These are phyloP conservation scores for Acanthamoeba triangularis DNA, from an alignment of 208 protist species.

Conservation along the genomic window DNA sequence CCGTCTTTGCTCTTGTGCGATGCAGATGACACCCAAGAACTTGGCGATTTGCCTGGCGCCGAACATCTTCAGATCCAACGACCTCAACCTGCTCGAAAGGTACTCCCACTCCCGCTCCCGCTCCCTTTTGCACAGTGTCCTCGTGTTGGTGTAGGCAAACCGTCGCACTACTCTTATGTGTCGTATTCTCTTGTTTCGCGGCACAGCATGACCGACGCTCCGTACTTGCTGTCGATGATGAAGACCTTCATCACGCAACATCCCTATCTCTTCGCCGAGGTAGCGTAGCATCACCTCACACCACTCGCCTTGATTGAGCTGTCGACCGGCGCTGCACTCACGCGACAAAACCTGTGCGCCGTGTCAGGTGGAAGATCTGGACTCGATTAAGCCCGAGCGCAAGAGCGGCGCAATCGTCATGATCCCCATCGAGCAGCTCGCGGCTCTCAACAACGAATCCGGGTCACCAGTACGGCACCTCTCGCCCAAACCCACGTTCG, in stretches of 20 bases:
- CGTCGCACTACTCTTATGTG: no score
- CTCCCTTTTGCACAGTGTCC: background rate
- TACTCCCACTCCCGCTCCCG: background rate
- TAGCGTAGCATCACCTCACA: background rate
- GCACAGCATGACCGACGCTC: slow-evolving; percentile 32
- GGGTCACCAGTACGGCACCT: background rate
- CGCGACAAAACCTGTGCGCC: background rate
- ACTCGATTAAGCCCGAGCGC: background rate
- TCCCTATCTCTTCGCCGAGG: background rate
- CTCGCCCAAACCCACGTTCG: background rate
- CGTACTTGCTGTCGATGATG: slow-evolving; percentile 28
- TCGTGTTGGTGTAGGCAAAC: background rate
- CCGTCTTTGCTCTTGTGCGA: background rate
- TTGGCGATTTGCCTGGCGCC: slow-evolving; percentile 14
- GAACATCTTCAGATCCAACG: slow-evolving; percentile 21
- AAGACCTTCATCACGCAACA: slow-evolving; percentile 44
- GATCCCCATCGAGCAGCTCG: background rate
- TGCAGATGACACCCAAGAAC: slow-evolving; percentile 35
- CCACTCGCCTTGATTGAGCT: background rate
- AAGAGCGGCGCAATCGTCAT: background rate
- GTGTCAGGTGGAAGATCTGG: background rate
- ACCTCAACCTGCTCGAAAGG: slow-evolving; percentile 32
- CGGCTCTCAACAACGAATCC: background rate
- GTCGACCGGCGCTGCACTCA: background rate
- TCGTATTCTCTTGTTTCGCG: background rate